Evolutionary conservation across 169 alveolate genomes (phyloP).

Genomic region (Plasmodium relictum): DNA sequence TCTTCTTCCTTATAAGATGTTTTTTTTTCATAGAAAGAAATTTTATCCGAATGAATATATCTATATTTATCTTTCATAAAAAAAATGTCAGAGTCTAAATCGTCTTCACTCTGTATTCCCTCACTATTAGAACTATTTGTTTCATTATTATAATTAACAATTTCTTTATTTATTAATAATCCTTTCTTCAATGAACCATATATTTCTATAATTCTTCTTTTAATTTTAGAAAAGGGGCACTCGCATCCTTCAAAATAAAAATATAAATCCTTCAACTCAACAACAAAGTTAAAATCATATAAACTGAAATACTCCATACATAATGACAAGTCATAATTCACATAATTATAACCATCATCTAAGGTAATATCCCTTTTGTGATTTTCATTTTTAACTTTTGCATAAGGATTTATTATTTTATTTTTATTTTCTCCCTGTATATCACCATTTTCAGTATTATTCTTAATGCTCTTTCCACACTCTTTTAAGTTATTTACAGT

Average conservation of each 20-base stretch:
- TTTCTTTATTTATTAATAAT: slow-evolving; percentile 31
- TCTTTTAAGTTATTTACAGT: slow-evolving; percentile 5
- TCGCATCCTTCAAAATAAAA: slow-evolving; percentile 72
- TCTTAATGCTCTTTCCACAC: neutral
- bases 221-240: slow-evolving; percentile 72
- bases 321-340: slow-evolving; percentile 16
- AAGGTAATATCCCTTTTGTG: neutral
- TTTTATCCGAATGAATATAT: slow-evolving; percentile 29
- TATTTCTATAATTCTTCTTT: slow-evolving; percentile 76
- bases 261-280: slow-evolving; percentile 63
- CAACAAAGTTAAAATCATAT: slow-evolving; percentile 70
- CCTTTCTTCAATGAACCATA: slow-evolving; percentile 67
- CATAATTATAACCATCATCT: slow-evolving; percentile 18
- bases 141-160: slow-evolving; percentile 26
- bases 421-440: neutral
- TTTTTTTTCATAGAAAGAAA: slow-evolving; percentile 16
- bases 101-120: neutral
- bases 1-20: neutral
- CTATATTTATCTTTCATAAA: slow-evolving; percentile 16
- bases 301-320: slow-evolving; percentile 53
- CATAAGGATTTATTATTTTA: neutral
- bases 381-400: slow-evolving; percentile 4
- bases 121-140: slow-evolving; percentile 11
- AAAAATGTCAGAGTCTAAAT: slow-evolving; percentile 16
- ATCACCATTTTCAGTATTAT: neutral